A percentile compares a stretch with the other conserved stretches of the same genome.
phyloP scores from a whole-genome alignment of 495 filamentous ascomycete species.

The Penicillium steckii region DNA sequence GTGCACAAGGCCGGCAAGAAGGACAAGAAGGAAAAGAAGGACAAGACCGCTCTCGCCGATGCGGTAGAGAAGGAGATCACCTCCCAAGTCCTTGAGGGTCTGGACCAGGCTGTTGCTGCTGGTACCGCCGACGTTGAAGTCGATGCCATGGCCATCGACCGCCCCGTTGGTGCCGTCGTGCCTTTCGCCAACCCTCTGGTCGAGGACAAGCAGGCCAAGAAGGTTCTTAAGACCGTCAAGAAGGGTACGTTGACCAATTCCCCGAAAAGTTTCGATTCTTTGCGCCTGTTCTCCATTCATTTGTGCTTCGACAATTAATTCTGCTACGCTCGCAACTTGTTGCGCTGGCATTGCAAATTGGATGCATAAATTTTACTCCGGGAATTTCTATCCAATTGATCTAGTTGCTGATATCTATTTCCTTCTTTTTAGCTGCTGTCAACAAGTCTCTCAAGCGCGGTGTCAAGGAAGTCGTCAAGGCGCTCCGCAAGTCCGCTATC shows the following conservation, averaged over 20 bases:
- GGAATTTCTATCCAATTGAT: not conserved
- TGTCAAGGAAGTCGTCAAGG: conserved; percentile 98
- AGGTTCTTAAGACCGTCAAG: conserved; percentile 88
- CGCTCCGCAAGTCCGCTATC: conserved; percentile 81
- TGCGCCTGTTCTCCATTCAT: not conserved
- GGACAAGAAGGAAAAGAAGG: conserved; percentile 70
- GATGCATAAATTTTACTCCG: not conserved
- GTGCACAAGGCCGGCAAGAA: conserved; percentile 67
- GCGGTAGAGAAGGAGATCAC: conserved; percentile 63
- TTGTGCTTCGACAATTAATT: not conserved
- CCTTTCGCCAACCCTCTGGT: conserved; percentile 92
- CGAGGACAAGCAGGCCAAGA: conserved; percentile 88
- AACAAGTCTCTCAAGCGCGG: conserved; percentile 92
- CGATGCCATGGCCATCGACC: conserved; percentile 51
- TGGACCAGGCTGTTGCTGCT: conserved; percentile 47
- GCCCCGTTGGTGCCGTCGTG: conserved; percentile 70
- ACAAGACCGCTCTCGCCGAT: conserved; percentile 58
- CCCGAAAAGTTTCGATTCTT: not conserved
- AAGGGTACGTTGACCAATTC: conserved; percentile 62
- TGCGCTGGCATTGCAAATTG: not conserved
- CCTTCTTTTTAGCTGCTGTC: conserved; percentile 68
- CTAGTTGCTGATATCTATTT: conserved; percentile 20
- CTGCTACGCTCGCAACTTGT: not conserved
- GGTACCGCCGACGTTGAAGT: conserved; percentile 38
- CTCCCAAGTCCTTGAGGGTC: conserved; percentile 50